Evolutionary conservation across 805 yeast species (phyloP).

Genomic region (Sungouiozyma intestinalis): DNA sequence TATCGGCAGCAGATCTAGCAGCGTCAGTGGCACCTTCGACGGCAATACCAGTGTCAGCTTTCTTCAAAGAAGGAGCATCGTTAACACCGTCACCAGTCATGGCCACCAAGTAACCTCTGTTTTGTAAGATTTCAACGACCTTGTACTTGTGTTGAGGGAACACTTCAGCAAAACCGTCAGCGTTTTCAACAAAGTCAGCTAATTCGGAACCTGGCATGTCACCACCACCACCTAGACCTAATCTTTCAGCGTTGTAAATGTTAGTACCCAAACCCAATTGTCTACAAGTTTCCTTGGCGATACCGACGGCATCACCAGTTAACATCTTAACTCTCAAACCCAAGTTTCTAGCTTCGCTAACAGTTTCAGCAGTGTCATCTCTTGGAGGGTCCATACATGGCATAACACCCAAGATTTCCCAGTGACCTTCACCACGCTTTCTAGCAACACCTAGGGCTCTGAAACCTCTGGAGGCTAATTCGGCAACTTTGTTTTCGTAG

Average conservation of each 20-base stretch:
- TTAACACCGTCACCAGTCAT: constrained; percentile 99
- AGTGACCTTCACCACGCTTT: constrained; percentile 96
- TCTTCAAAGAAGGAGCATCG: constrained; percentile 96
- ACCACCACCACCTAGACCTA: constrained; percentile 93
- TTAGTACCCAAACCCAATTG: constrained; percentile 94
- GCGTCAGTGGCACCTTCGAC: constrained; percentile 98
- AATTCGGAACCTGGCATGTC: constrained; percentile 95
- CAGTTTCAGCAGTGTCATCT: constrained; percentile 94
- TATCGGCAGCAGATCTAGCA: constrained; percentile 95
- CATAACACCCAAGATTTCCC: constrained; percentile 97
- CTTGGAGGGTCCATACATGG: constrained; percentile 99
- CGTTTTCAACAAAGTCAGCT: constrained; percentile 95
- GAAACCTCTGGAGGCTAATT: constrained; percentile 97
- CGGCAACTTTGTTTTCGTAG: constrained; percentile 95
- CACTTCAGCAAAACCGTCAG: constrained; percentile 97
- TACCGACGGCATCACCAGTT: constrained; percentile 99
- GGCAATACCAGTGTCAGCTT: constrained; percentile 95
- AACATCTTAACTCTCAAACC: constrained; percentile 96
- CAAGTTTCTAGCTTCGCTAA: constrained; percentile 77
- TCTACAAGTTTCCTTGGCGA: constrained; percentile 96
- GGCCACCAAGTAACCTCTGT: constrained; percentile 95
- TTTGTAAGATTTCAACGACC: constrained; percentile 90
- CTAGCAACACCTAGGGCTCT: constrained; percentile 97
- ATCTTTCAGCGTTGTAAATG: constrained; percentile 93
- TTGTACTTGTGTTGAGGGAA: constrained; percentile 97